These are phyloP conservation scores for Zhuliangozyma parablackwelliae DNA, from an alignment of 1,139 yeast species.

Conservation along the genomic window DNA sequence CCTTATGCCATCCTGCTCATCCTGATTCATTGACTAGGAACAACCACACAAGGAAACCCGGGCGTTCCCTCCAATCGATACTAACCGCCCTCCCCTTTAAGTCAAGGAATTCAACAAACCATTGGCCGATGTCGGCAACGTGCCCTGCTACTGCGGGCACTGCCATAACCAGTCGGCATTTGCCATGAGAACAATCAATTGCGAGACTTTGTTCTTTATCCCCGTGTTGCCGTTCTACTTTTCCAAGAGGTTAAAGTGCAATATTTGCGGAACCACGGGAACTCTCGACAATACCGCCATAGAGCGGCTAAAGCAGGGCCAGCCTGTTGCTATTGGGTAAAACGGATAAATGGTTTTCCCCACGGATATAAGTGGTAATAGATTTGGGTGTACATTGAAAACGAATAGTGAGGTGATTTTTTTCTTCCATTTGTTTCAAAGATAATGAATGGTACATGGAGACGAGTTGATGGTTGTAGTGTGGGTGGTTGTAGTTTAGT, in stretches of 20 bases:
- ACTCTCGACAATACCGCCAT: conserved; percentile 28
- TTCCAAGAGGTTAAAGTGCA: conserved; percentile 35
- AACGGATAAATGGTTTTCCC: no score
- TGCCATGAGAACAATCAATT: conserved; percentile 38
- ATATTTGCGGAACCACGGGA: conserved; percentile 44
- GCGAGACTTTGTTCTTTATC: conserved; percentile 42
- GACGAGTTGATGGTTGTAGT: no score
- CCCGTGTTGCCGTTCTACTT: conserved; percentile 43
- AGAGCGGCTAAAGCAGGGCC: conserved; percentile 32
- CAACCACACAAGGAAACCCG: background rate
- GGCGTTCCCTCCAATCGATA: no score
- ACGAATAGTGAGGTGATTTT: no score
- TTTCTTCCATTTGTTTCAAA: no score
- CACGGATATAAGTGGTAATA: no score
- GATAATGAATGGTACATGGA: no score
- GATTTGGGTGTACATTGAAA: no score
- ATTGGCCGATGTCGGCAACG: conserved; percentile 22
- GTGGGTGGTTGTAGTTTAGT: no score
- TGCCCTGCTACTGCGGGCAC: conserved; percentile 33
- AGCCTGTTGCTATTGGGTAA: conserved; percentile 39
- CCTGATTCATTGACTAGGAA: background rate
- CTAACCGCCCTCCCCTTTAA: conserved; percentile 3
- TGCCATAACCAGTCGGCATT: conserved; percentile 46
- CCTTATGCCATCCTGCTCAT: no score
- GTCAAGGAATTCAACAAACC: conserved; percentile 30